Conservation (phyloP, 2,329 filamentous ascomycete genomes). For the Ophiostoma sp. region DNA sequence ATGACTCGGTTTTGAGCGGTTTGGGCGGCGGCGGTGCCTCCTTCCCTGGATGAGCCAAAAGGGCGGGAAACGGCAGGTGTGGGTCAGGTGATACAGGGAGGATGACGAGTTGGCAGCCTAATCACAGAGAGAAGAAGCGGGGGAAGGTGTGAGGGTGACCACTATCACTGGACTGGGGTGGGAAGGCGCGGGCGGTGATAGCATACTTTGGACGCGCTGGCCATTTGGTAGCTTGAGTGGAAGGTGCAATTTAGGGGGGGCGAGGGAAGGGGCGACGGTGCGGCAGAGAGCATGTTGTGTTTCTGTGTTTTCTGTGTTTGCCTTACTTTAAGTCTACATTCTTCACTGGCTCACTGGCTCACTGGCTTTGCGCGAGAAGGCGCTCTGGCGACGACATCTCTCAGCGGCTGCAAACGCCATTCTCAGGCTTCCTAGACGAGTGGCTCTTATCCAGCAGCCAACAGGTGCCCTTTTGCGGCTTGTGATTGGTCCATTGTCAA, state of each 20-base stretch:
- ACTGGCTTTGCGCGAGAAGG: slow-evolving; percentile 7
- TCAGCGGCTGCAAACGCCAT: slow-evolving; percentile 6
- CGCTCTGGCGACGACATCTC: slow-evolving; percentile 7
- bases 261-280: background rate
- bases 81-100: slow-evolving; percentile 29
- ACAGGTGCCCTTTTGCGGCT: background rate
- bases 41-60: background rate
- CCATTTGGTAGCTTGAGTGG: no score
- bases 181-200: background rate
- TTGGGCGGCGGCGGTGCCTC: background rate
- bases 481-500: background rate
- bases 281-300: background rate
- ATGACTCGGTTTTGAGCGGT: slow-evolving; percentile 3
- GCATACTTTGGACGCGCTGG: background rate
- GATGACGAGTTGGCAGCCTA: slow-evolving; percentile 31
- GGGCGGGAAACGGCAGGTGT: slow-evolving; percentile 17
- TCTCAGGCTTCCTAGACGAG: background rate
- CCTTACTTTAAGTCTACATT: background rate
- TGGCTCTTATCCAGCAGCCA: background rate
- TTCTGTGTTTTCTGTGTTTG: background rate
- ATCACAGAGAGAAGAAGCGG: slow-evolving; percentile 8
- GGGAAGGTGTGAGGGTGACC: background rate
- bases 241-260: background rate
- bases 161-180: background rate
- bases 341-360: background rate